Conservation (phyloP, 305 asterid genomes). For the Solanum aculeatissimum region DNA sequence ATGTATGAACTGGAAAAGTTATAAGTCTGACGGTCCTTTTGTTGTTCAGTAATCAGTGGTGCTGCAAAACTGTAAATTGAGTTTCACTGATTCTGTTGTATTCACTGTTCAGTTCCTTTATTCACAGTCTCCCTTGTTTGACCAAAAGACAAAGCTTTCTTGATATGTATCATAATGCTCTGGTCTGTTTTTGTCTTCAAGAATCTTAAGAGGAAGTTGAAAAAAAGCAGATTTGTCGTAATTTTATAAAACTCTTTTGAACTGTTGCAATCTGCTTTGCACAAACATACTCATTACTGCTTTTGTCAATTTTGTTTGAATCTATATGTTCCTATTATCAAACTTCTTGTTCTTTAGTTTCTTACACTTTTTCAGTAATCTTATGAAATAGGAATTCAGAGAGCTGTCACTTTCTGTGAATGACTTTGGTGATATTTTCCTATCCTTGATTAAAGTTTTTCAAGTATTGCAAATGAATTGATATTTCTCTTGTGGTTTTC, state of each 20-base stretch:
- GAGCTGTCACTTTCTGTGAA: neutral
- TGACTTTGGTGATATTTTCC: neutral
- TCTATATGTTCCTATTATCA: constrained; percentile 19
- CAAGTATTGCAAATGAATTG: neutral
- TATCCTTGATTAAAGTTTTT: neutral
- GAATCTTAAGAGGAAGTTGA: constrained; percentile 35
- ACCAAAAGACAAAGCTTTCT: constrained; percentile 4
- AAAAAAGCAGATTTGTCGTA: constrained; percentile 26
- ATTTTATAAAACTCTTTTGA: constrained; percentile 21
- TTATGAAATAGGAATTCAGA: neutral
- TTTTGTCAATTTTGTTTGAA: constrained; percentile 32
- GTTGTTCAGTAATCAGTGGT: constrained; percentile 7
- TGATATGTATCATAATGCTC: neutral
- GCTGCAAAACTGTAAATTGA: constrained; percentile 18
- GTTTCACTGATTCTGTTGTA: constrained; percentile 13
- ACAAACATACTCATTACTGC: constrained; percentile 20
- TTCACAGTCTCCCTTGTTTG: constrained; percentile 10
- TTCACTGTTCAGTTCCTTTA: constrained; percentile 7
- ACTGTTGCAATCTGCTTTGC: constrained; percentile 24
- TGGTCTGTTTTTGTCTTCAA: constrained; percentile 36
- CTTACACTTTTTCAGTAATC: neutral
- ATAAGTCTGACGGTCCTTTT: constrained; percentile 9
- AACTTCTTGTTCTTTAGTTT: constrained; percentile 4
- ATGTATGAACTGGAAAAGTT: constrained; percentile 2
- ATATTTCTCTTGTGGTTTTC: constrained; percentile 6